phyloP scores from a whole-genome alignment of 768 basidiomycete genomes.

The Mycena metata region DNA sequence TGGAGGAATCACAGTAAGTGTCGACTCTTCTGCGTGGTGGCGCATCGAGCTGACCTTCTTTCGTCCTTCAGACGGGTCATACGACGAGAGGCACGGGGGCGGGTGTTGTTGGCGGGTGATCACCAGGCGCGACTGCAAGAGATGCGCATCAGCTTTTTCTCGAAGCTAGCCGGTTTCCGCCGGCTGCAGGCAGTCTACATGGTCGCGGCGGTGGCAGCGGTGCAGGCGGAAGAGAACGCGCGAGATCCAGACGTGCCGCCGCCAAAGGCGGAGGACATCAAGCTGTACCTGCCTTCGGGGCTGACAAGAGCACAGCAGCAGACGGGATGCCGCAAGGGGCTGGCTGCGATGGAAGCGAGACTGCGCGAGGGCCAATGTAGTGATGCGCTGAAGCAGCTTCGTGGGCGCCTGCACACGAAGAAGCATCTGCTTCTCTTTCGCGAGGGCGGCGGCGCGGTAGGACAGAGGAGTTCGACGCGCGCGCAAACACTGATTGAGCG shows the following conservation, averaged over 20 bases:
- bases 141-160: constrained; percentile 16
- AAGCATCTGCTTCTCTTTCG: constrained; percentile 21
- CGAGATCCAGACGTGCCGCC: constrained; percentile 7
- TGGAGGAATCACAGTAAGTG: no score
- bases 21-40: no score
- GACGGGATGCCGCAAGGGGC: background rate
- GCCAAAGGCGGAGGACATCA: constrained; percentile 27
- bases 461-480: constrained; percentile 13
- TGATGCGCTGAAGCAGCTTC: constrained; percentile 1
- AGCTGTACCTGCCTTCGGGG: constrained; percentile 29
- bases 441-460: constrained; percentile 3
- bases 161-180: constrained; percentile 16
- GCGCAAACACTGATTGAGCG: constrained; percentile 15
- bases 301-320: background rate
- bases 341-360: no score
- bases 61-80: background rate
- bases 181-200: constrained; percentile 9
- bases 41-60: no score
- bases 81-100: background rate
- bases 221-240: constrained; percentile 19
- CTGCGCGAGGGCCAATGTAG: no score
- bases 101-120: constrained; percentile 4
- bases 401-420: constrained; percentile 17
- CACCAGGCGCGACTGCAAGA: constrained; percentile 12
- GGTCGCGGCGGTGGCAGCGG: constrained; percentile 10